Conservation (phyloP, 495 filamentous ascomycete species). For the Rusavskia elegans region DNA sequence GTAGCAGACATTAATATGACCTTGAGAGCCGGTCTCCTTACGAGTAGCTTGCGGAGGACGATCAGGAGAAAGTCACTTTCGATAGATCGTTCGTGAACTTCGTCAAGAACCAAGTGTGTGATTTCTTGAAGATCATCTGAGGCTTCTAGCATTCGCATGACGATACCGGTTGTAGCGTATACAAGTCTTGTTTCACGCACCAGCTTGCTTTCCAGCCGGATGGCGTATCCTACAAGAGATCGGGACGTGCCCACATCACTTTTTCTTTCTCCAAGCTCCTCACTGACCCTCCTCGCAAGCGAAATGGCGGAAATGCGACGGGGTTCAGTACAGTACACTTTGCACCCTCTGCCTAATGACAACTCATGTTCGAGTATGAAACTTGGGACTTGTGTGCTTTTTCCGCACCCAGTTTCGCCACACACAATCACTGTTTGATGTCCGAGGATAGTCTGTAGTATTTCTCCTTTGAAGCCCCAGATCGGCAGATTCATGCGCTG, state of each 20-base stretch:
- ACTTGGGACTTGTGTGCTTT: slow-evolving; percentile 90
- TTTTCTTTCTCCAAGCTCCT: slow-evolving; percentile 78
- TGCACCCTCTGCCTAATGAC: slow-evolving; percentile 61
- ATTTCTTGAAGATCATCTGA: slow-evolving; percentile 73
- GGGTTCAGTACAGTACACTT: slow-evolving; percentile 92
- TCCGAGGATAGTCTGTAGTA: slow-evolving; percentile 52
- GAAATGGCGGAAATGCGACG: slow-evolving; percentile 92
- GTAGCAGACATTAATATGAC: slow-evolving; percentile 95
- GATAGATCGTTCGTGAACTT: slow-evolving; percentile 71
- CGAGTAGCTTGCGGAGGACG: slow-evolving; percentile 66
- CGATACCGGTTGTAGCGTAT: slow-evolving; percentile 78
- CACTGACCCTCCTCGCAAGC: slow-evolving; percentile 75
- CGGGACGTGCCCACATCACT: slow-evolving; percentile 63
- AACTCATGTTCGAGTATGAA: slow-evolving; percentile 85
- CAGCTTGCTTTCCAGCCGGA: slow-evolving; percentile 79
- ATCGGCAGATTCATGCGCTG: slow-evolving; percentile 67
- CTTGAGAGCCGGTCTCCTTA: slow-evolving; percentile 53
- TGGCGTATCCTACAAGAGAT: slow-evolving; percentile 86
- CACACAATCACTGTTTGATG: slow-evolving; percentile 81
- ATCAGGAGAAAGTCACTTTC: slow-evolving; percentile 92
- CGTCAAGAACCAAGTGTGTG: slow-evolving; percentile 84
- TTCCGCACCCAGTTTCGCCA: slow-evolving; percentile 92
- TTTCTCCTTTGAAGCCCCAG: slow-evolving; percentile 65
- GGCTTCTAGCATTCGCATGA: slow-evolving; percentile 90
- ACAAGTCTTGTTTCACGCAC: slow-evolving; percentile 64